phyloP scores from a whole-genome alignment of 176 grass and related monocot species.

The Aegilops bicornis region DNA sequence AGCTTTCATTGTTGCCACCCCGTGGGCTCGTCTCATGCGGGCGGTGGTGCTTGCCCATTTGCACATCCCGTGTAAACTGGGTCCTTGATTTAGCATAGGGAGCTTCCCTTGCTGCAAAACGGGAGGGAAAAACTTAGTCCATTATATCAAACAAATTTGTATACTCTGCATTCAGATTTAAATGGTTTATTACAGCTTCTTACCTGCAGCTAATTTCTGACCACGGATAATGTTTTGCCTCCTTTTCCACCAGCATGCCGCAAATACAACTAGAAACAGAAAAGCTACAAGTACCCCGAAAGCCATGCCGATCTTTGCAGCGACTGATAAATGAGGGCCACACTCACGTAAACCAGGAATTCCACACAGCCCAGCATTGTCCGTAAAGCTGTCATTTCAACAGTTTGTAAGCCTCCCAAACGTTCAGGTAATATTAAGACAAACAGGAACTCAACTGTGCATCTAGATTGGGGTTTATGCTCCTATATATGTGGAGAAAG shows the following conservation, averaged over 20 bases:
- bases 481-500: neutral
- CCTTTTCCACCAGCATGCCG: conserved; percentile 92
- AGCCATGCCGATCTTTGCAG: conserved; percentile 80
- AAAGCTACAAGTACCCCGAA: conserved; percentile 65
- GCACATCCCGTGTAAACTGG: conserved; percentile 75
- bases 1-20: conserved; percentile 37
- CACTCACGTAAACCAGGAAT: conserved; percentile 88
- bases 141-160: neutral
- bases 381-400: conserved; percentile 67
- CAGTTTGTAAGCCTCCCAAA: conserved; percentile 1
- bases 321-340: conserved; percentile 83
- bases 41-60: conserved; percentile 76
- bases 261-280: conserved; percentile 67
- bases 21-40: conserved; percentile 49
- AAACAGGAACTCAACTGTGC: neutral
- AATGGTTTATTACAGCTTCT: conserved; percentile 13
- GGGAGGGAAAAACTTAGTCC: neutral
- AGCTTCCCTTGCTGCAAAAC: conserved; percentile 82
- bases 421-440: neutral
- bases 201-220: conserved; percentile 74
- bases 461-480: neutral
- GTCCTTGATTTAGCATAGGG: conserved; percentile 94
- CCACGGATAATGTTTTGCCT: conserved; percentile 87
- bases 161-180: conserved; percentile 6
- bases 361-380: conserved; percentile 82